Evolutionary conservation across 306 rosid species (phyloP), one percentile per base, ranked within the genome.

Genomic region (Styphnolobium japonicum): DNA sequence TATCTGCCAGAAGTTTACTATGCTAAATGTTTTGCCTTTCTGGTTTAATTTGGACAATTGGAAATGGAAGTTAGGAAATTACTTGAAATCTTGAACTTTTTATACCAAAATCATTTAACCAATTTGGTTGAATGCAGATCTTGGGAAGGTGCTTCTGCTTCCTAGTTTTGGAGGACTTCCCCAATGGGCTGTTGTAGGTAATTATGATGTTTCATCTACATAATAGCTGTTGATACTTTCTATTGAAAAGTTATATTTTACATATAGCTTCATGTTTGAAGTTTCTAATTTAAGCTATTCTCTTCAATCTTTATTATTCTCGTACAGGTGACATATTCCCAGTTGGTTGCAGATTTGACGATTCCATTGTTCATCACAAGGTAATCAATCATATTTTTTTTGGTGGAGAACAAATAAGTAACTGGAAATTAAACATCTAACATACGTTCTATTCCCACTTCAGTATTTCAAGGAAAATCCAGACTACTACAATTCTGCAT

Each of bases 141-240:
- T 93, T 84, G 94, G 97, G 15, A 93, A 93, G 81, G 96, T 93
- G 85, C 91, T 93, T 84, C 85, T 86, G 33, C 93, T 90, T 70
- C 97, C 97, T n/a, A 66, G 83, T 84, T 93, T 93, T 79, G 96
- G 96, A 63, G 96, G 71, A 45, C 97, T 91, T 79, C 97, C 96
- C 79, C 97, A 93, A 67, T 93, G 96, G 96, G 96, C 97, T 62
- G 96, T 89, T 45, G 96, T 91, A 18, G 97, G 96, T 89, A 74
- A 53, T 62, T 52, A 15, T 66, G 69, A 36, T 16, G 57, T 51
- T 60, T 19, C 11, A 25, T 33, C 39, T 75, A 5, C 8, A 37
- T 36, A 18, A 7, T 25, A 14, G 12, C n/a, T n/a, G 45, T 33
- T 6, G 18, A 19, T 23, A 43, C 19, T 19, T 75, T 18, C 2